Percentiles rank a stretch among this genome's conserved stretches.
Evolutionary conservation across 768 basidiomycete species (phyloP).

Genomic region (Cubamyces sp.): DNA sequence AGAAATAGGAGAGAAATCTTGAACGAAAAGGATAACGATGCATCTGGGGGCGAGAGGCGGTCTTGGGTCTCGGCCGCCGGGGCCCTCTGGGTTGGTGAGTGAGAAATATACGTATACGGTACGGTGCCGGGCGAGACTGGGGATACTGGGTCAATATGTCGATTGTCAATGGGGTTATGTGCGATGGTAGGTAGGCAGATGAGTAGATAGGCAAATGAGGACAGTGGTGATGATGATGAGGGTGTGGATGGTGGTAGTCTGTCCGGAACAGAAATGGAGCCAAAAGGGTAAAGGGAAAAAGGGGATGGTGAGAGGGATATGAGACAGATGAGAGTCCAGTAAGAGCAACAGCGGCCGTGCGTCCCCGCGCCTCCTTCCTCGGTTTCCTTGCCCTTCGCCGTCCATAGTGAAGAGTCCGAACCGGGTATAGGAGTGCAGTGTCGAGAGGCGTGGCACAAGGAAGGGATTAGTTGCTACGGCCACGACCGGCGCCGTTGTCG

Average conservation of each 20-base stretch:
- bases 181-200: background rate
- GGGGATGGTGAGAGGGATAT: background rate
- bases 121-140: background rate
- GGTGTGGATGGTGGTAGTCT: background rate
- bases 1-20: too few relatives aligned
- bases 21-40: too few relatives aligned
- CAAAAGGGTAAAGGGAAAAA: background rate
- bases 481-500: too few relatives aligned
- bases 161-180: background rate
- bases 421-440: slow-evolving; percentile 1
- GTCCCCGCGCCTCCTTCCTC: background rate
- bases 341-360: background rate
- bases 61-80: too few relatives aligned
- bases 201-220: background rate
- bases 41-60: too few relatives aligned
- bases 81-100: background rate
- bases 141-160: background rate
- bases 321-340: background rate
- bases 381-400: background rate
- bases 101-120: background rate
- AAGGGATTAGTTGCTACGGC: too few relatives aligned
- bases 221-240: background rate
- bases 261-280: slow-evolving; percentile 4
- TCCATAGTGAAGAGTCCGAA: slow-evolving; percentile 6
- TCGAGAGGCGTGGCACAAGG: too few relatives aligned